phyloP scores from a whole-genome alignment of 106 monocot genomes.

The Dioscorea alata region DNA sequence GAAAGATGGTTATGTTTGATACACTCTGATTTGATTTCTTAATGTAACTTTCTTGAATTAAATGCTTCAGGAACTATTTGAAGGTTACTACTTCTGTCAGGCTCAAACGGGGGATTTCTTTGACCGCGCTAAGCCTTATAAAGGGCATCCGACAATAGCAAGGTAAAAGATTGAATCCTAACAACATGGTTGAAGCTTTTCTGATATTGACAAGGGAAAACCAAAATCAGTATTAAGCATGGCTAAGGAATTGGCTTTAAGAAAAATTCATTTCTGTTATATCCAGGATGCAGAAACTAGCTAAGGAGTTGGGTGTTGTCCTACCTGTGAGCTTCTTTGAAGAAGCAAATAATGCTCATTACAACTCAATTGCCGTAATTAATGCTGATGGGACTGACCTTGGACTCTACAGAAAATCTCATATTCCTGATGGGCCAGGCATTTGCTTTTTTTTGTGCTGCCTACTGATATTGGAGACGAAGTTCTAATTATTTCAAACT shows the following conservation, averaged over 20 bases:
- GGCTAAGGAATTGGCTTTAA: background rate
- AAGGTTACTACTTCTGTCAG: slow-evolving; percentile 98
- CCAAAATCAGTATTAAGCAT: too few relatives aligned
- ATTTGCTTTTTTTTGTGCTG: slow-evolving; percentile 7
- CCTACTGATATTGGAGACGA: background rate
- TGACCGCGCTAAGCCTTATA: slow-evolving; percentile 71
- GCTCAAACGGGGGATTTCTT: slow-evolving; percentile 85
- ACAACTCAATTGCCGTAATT: slow-evolving; percentile 90
- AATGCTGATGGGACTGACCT: slow-evolving; percentile 96
- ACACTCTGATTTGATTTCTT: too few relatives aligned
- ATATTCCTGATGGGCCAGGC: slow-evolving; percentile 99
- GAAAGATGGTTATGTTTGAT: too few relatives aligned
- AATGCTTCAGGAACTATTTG: slow-evolving; percentile 78
- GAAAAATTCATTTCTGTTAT: background rate
- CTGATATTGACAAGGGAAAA: too few relatives aligned
- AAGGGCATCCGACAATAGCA: slow-evolving; percentile 71
- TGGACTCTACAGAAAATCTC: slow-evolving; percentile 95
- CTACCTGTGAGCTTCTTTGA: slow-evolving; percentile 99
- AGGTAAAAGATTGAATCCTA: slow-evolving; percentile 31
- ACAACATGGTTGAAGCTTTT: background rate
- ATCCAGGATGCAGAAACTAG: slow-evolving; percentile 87
- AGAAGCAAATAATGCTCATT: slow-evolving; percentile 97
- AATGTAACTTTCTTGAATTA: background rate
- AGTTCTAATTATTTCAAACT: too few relatives aligned
- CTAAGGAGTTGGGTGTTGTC: slow-evolving; percentile 85